phyloP scores from a whole-genome alignment of 306 rosid species.

The Citrullus mucosospermus region DNA sequence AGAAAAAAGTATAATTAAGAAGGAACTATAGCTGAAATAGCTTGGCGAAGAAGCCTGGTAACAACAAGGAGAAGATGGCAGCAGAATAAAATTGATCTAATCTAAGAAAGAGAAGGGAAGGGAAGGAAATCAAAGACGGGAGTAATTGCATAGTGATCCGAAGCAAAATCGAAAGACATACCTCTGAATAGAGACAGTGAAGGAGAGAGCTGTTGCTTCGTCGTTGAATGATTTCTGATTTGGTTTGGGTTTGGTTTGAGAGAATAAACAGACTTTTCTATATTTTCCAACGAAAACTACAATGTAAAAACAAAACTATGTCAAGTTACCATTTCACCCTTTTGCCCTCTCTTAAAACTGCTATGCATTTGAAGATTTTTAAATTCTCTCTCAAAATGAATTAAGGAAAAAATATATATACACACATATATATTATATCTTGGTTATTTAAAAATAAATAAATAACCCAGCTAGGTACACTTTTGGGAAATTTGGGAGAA shows the following conservation, averaged over 20 bases:
- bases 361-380: background rate
- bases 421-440: no score
- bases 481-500: no score
- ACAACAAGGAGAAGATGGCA: background rate
- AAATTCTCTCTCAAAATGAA: no score
- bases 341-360: background rate
- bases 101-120: background rate
- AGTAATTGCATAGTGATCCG: background rate
- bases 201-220: background rate
- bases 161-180: background rate
- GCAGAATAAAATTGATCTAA: background rate
- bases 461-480: no score
- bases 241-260: background rate
- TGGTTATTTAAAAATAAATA: no score
- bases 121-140: background rate
- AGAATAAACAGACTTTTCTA: background rate
- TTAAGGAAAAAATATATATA: no score
- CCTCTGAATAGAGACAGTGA: background rate
- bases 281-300: slow-evolving; percentile 11
- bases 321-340: slow-evolving; percentile 1
- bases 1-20: background rate
- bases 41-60: background rate
- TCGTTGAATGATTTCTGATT: slow-evolving; percentile 5
- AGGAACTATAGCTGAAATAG: background rate
- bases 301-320: background rate